These are phyloP conservation scores for maize (Zea mays) DNA, from an alignment of 176 grass and related monocot genomes.

Conservation along the genomic window DNA sequence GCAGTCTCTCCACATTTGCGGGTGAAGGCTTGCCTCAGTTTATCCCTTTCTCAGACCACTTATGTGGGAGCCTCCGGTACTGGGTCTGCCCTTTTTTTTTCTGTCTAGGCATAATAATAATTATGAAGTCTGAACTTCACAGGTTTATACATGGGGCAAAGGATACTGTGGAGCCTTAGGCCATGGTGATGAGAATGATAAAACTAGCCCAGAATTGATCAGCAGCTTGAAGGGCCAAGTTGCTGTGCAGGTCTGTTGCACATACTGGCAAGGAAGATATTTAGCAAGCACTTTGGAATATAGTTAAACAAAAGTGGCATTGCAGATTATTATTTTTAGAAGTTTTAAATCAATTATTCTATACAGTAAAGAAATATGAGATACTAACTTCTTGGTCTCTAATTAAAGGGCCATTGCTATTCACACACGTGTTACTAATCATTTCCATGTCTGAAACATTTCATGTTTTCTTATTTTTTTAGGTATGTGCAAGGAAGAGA, in stretches of 20 bases:
- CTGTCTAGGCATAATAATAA: constrained; percentile 12
- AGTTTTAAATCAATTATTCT: constrained; percentile 3
- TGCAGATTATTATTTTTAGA: not conserved
- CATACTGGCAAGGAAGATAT: constrained; percentile 2
- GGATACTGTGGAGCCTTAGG: constrained; percentile 98
- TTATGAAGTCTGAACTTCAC: constrained; percentile 38
- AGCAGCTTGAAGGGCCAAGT: constrained; percentile 71
- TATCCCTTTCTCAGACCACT: too few relatives aligned
- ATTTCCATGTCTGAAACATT: constrained; percentile 11
- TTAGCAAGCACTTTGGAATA: not conserved
- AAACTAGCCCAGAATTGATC: constrained; percentile 82
- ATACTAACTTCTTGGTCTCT: not conserved
- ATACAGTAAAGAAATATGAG: not conserved
- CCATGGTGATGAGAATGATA: constrained; percentile 98
- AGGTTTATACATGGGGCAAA: constrained; percentile 99
- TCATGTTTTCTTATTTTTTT: constrained; percentile 6
- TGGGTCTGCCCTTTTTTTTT: too few relatives aligned
- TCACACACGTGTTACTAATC: not conserved
- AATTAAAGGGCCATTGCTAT: constrained; percentile 7
- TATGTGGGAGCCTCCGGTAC: too few relatives aligned
- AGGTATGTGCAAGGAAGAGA: constrained; percentile 98
- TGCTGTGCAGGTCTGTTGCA: constrained; percentile 80
- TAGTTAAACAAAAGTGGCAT: not conserved
- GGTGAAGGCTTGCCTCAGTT: too few relatives aligned
- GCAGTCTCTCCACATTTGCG: too few relatives aligned